These are phyloP conservation scores for Pseudonitzschia multiseries DNA, from an alignment of 108 stramenopile species.

Conservation along the genomic window DNA sequence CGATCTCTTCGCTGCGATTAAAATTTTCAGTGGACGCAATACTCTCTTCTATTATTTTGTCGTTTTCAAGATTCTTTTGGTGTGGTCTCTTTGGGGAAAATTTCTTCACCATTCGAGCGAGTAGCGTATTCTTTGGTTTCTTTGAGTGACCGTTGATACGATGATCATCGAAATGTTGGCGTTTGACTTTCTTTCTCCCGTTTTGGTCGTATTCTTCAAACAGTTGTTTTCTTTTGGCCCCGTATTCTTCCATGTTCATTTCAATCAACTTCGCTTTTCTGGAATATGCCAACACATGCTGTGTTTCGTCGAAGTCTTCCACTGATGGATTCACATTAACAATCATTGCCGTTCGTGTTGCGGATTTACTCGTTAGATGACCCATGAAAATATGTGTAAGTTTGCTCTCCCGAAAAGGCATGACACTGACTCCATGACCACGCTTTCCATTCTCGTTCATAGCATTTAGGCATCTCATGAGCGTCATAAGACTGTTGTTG, in stretches of 20 bases:
- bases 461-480: slow-evolving; percentile 93
- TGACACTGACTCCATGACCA: slow-evolving; percentile 33
- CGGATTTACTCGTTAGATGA: slow-evolving; percentile 76
- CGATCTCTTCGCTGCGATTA: slow-evolving; percentile 25
- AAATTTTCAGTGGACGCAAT: neutral
- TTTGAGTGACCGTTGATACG: neutral
- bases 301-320: slow-evolving; percentile 92
- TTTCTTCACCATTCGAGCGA: slow-evolving; percentile 20
- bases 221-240: slow-evolving; percentile 47
- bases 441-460: slow-evolving; percentile 71
- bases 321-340: slow-evolving; percentile 89
- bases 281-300: slow-evolving; percentile 88
- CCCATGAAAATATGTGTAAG: slow-evolving; percentile 96
- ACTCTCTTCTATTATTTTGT: neutral
- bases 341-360: slow-evolving; percentile 84
- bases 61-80: slow-evolving; percentile 9
- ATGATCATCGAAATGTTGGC: neutral
- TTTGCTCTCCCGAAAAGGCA: slow-evolving; percentile 97
- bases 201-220: slow-evolving; percentile 41
- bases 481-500: slow-evolving; percentile 95
- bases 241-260: slow-evolving; percentile 56
- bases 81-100: slow-evolving; percentile 37
- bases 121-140: slow-evolving; percentile 4
- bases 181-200: slow-evolving; percentile 36
- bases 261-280: slow-evolving; percentile 72